Evolutionary conservation across 805 yeast species (phyloP).

Genomic region (Saccharomycopsis malanga): DNA sequence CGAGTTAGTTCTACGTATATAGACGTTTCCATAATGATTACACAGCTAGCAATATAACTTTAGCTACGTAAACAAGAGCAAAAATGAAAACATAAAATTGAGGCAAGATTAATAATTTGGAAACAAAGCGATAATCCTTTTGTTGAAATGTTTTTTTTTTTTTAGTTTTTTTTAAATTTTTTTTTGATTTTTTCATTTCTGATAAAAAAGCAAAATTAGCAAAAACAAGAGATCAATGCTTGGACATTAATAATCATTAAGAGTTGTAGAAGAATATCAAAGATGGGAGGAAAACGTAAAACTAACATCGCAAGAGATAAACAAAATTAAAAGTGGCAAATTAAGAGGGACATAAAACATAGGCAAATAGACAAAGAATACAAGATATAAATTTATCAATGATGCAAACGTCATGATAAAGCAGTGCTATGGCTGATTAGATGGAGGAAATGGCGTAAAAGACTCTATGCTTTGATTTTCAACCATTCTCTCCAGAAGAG

Average conservation of each 20-base stretch:
- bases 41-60: too few species aligned
- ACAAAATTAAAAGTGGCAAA: background rate
- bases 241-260: background rate
- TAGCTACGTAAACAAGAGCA: too few species aligned
- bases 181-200: too few species aligned
- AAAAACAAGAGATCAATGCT: background rate
- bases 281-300: constrained; percentile 1
- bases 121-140: background rate
- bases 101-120: background rate
- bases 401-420: background rate
- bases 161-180: too few species aligned
- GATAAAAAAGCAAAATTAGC: background rate
- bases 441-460: background rate
- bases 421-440: background rate
- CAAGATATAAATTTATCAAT: background rate
- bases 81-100: too few species aligned
- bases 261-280: background rate
- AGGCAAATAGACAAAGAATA: background rate
- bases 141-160: too few species aligned
- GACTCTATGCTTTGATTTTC: too few species aligned
- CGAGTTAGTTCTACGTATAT: too few species aligned
- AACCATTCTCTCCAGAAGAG: constrained; percentile 48
- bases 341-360: background rate
- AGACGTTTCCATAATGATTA: too few species aligned
- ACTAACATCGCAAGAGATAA: too few species aligned